Percentiles rank a stretch among this genome's conserved stretches.
These are phyloP conservation scores for Maudiozyma turicensis DNA, from an alignment of 805 yeast genomes.

Conservation along the genomic window DNA sequence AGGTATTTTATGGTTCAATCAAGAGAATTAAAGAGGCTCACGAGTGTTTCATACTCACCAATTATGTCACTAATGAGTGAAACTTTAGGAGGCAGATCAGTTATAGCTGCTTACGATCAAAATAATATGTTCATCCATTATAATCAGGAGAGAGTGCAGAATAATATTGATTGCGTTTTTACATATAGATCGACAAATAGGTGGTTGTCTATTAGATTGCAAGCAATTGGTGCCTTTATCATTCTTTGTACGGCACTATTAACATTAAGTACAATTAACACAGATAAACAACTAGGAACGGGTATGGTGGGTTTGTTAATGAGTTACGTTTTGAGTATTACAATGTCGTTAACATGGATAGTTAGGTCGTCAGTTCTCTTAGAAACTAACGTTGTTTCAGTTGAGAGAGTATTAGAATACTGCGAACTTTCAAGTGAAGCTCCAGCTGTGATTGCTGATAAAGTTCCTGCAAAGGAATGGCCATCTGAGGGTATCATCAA, in stretches of 20 bases:
- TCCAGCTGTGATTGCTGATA: slow-evolving; percentile 35
- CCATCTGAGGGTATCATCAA: slow-evolving; percentile 43
- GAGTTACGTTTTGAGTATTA: slow-evolving; percentile 53
- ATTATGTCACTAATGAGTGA: slow-evolving; percentile 78
- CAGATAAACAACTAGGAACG: slow-evolving; percentile 38
- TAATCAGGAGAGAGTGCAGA: slow-evolving; percentile 43
- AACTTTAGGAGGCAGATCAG: slow-evolving; percentile 64
- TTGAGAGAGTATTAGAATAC: slow-evolving; percentile 59
- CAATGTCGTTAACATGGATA: slow-evolving; percentile 43
- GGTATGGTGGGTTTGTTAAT: slow-evolving; percentile 57
- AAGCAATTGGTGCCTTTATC: slow-evolving; percentile 48
- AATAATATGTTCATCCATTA: slow-evolving; percentile 47
- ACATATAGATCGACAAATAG: slow-evolving; percentile 48
- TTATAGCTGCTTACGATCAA: slow-evolving; percentile 72
- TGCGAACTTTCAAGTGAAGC: slow-evolving; percentile 39
- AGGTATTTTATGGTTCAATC: slow-evolving; percentile 57
- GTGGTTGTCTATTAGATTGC: slow-evolving; percentile 57
- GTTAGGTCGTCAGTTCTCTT: slow-evolving; percentile 55
- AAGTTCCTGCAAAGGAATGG: slow-evolving; percentile 42
- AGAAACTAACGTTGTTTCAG: slow-evolving; percentile 55
- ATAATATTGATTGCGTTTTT: slow-evolving; percentile 38
- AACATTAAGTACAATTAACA: slow-evolving; percentile 33
- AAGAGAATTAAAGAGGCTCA: slow-evolving; percentile 69
- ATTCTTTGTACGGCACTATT: slow-evolving; percentile 42
- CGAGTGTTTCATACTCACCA: slow-evolving; percentile 62